phyloP scores from a whole-genome alignment of 805 yeast species.

The Lipomyces orientalis region DNA sequence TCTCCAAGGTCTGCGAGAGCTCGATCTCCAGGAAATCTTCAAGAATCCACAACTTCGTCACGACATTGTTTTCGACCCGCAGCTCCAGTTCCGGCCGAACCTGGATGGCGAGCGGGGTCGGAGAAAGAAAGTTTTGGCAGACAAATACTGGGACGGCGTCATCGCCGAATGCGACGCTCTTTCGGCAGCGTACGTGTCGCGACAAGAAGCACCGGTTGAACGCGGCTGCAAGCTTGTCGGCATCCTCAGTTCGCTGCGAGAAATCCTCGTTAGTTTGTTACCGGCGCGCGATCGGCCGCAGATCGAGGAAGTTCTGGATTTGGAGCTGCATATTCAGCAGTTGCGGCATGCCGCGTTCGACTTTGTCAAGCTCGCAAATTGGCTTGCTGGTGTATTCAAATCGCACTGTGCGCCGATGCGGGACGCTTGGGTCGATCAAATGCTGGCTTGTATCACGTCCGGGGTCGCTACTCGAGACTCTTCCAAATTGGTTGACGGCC shows the following conservation, averaged over 20 bases:
- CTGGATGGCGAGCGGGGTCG: slow-evolving; percentile 89
- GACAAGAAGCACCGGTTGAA: slow-evolving; percentile 32
- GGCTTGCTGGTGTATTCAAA: slow-evolving; percentile 80
- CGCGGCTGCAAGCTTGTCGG: slow-evolving; percentile 57
- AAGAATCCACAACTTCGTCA: slow-evolving; percentile 92
- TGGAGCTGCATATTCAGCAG: slow-evolving; percentile 77
- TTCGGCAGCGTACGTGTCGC: neutral
- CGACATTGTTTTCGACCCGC: slow-evolving; percentile 90
- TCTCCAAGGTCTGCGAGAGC: slow-evolving; percentile 78
- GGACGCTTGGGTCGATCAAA: slow-evolving; percentile 84
- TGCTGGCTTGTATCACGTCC: slow-evolving; percentile 60
- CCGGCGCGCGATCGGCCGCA: slow-evolving; percentile 75
- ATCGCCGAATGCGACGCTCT: slow-evolving; percentile 63
- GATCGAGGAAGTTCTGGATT: slow-evolving; percentile 75
- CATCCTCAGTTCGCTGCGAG: slow-evolving; percentile 77
- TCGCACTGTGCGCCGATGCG: slow-evolving; percentile 96
- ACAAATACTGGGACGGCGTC: slow-evolving; percentile 82
- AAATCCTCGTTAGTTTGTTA: slow-evolving; percentile 72
- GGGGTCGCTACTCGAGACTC: slow-evolving; percentile 25
- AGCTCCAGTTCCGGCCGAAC: slow-evolving; percentile 87
- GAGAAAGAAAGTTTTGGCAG: slow-evolving; percentile 74
- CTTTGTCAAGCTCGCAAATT: slow-evolving; percentile 69
- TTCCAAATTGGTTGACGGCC: slow-evolving; percentile 67
- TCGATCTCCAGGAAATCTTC: slow-evolving; percentile 84
- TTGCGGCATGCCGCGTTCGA: slow-evolving; percentile 67